Conservation (phyloP, 2,329 filamentous ascomycete genomes). For the Aureobasidium sp. region DNA sequence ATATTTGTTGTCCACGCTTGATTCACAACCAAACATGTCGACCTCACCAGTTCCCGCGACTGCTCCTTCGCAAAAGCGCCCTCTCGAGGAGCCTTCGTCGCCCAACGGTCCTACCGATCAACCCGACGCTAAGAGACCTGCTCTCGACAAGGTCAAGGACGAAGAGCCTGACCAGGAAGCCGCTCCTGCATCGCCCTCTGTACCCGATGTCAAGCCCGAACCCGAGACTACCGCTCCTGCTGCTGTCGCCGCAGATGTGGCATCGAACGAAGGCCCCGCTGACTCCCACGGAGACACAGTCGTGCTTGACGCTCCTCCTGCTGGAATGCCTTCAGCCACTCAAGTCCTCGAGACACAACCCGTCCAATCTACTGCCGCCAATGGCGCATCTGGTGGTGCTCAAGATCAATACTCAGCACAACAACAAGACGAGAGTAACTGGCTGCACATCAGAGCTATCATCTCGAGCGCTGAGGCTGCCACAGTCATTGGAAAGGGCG, state of each 20-base stretch:
- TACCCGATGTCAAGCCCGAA: slow-evolving; percentile 16
- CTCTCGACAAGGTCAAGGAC: slow-evolving; percentile 77
- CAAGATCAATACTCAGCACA: slow-evolving; percentile 23
- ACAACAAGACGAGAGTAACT: slow-evolving; percentile 80
- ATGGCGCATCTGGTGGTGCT: slow-evolving; percentile 44
- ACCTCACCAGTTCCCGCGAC: slow-evolving; percentile 13
- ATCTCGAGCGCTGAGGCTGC: slow-evolving; percentile 97
- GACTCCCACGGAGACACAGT: slow-evolving; percentile 61
- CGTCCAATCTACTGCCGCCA: slow-evolving; percentile 47
- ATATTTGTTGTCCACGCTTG: slow-evolving; percentile 9
- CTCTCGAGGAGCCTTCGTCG: slow-evolving; percentile 92
- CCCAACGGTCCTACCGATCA: slow-evolving; percentile 86
- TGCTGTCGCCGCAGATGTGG: slow-evolving; percentile 29
- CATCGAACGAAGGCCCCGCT: slow-evolving; percentile 36
- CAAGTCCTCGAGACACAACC: slow-evolving; percentile 45
- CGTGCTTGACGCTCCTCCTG: slow-evolving; percentile 54
- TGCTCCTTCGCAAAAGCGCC: slow-evolving; percentile 63
- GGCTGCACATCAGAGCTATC: slow-evolving; percentile 94
- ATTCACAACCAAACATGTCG: slow-evolving; percentile 12
- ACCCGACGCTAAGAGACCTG: slow-evolving; percentile 93
- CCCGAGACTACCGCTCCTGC: slow-evolving; percentile 33
- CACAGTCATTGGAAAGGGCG: slow-evolving; percentile 96
- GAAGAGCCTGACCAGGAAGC: slow-evolving; percentile 25
- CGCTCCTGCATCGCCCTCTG: slow-evolving; percentile 16
- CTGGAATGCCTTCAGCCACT: slow-evolving; percentile 35